Percentiles rank a stretch among this genome's conserved stretches.
Evolutionary conservation across 2,329 filamentous ascomycete species (phyloP).

Genomic region (Aspergillus aculeatus): DNA sequence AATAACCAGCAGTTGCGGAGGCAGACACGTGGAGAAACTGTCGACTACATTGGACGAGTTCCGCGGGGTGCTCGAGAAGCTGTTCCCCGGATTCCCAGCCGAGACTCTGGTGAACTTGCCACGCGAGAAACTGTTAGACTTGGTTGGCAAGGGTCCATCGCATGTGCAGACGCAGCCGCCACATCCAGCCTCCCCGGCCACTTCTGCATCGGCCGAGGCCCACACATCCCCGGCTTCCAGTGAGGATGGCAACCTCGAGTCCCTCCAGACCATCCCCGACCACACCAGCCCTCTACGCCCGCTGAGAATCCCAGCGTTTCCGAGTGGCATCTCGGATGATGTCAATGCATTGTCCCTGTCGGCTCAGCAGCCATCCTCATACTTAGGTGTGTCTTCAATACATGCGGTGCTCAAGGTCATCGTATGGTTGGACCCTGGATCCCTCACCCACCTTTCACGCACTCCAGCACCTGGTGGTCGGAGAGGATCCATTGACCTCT

Average conservation of each 20-base stretch:
- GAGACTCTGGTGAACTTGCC: constrained; percentile 53
- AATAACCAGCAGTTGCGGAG: constrained; percentile 11
- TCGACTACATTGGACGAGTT: constrained; percentile 67
- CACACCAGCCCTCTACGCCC: constrained; percentile 50
- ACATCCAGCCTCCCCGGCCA: constrained; percentile 44
- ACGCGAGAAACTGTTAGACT: constrained; percentile 59
- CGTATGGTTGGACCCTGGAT: constrained; percentile 53
- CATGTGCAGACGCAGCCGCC: constrained; percentile 34
- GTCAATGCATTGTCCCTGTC: constrained; percentile 66
- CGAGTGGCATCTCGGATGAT: constrained; percentile 67
- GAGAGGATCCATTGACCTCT: constrained; percentile 21
- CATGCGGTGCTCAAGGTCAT: constrained; percentile 73
- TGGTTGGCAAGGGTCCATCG: constrained; percentile 42
- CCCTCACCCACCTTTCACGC: constrained; percentile 48
- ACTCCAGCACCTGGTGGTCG: constrained; percentile 29
- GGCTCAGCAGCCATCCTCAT: constrained; percentile 63
- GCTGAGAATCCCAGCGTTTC: constrained; percentile 53
- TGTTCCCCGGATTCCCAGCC: constrained; percentile 61
- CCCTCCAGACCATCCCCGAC: constrained; percentile 71
- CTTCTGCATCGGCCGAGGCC: constrained; percentile 47
- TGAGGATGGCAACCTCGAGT: constrained; percentile 56
- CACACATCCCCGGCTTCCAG: constrained; percentile 42
- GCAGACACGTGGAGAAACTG: constrained; percentile 53
- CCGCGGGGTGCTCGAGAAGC: constrained; percentile 59
- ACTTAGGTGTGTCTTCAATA: constrained; percentile 72